Base-by-base conservation (phyloP, 2,329 filamentous ascomycete species). In the Dendryphion nanum region DNA sequence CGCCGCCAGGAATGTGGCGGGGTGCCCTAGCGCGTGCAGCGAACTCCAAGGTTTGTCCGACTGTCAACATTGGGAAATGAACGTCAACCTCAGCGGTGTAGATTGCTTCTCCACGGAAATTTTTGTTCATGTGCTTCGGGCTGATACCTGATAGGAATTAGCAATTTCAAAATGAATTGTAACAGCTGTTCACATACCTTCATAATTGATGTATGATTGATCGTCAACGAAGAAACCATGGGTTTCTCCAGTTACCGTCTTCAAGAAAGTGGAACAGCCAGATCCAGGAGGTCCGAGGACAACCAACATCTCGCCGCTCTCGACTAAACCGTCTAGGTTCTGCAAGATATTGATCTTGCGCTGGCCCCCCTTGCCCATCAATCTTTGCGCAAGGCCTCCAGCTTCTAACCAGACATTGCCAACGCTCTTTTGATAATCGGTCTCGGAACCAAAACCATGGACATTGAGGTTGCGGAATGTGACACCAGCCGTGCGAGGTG, bases 11-110 rank as follows among this genome's bases (percentile, higher is more conserved):
- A 2, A 83, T 73, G 20, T 76, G 53, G 29, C 78, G 76, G 2
- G 84, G 83, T 34, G 83, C 78, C 39, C 84, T 76, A 5, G 86
- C 84, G 14, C 79, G 73, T 4, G 86, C 85, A 14, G 86, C 86
- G 45, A 91, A 91, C 38, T 80, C 83, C 32, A 91, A 74, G 1
- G 87, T 93, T 53, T 91, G 84, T 35, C 85, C 85, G 30, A 91
- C 86, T 2, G 79, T 82, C 53, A 93, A 68, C 68, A 83, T 78
- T 10, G 86, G 85, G 57, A 90, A 90, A 66, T 90, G 86, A 4
- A 86, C 83, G 59, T 94, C 89, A 23, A 87, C 83, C 63, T 93
- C 87, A 42, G 86, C 86, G 0, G 86, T 90, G 68, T 93, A 93
- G 61, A 93, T 90, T 45, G 86, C 86, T 67, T 94, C 88, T 48